phyloP scores from a whole-genome alignment of 148 eudicot species.

The Cornus florida region DNA sequence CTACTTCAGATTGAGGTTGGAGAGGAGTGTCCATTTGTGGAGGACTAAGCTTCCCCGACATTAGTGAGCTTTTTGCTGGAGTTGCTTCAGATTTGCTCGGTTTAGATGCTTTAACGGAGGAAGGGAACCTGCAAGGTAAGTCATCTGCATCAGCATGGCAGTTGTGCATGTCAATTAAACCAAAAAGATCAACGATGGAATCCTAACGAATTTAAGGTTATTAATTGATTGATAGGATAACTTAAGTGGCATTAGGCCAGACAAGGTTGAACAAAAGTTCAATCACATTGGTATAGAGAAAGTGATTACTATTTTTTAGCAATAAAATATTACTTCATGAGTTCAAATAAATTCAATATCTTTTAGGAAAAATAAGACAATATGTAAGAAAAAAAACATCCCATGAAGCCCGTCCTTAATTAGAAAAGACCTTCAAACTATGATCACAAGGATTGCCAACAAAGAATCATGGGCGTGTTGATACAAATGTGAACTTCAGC shows the following conservation, averaged over 20 bases:
- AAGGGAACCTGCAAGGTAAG: constrained; percentile 61
- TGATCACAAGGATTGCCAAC: neutral
- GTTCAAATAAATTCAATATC: neutral
- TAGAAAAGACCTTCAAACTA: neutral
- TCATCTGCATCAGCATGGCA: constrained; percentile 2
- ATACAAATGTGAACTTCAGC: neutral
- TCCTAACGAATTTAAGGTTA: neutral
- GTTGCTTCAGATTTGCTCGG: constrained; percentile 45
- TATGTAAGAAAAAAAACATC: neutral
- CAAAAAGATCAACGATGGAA: neutral
- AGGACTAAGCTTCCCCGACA: constrained; percentile 47
- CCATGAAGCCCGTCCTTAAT: neutral
- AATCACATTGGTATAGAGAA: neutral
- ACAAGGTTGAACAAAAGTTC: neutral
- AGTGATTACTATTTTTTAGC: neutral
- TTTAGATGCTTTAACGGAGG: constrained; percentile 46
- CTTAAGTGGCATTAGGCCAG: neutral
- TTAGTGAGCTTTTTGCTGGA: constrained; percentile 50
- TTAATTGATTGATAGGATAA: neutral
- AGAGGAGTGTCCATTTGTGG: constrained; percentile 35
- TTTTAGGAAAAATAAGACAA: constrained; percentile 2
- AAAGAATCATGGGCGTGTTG: neutral
- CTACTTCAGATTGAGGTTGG: constrained; percentile 41
- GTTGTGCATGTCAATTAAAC: neutral
- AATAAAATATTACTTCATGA: neutral